These are phyloP conservation scores for Populus euphratica DNA, from an alignment of 345 rosid genomes.

Conservation along the genomic window DNA sequence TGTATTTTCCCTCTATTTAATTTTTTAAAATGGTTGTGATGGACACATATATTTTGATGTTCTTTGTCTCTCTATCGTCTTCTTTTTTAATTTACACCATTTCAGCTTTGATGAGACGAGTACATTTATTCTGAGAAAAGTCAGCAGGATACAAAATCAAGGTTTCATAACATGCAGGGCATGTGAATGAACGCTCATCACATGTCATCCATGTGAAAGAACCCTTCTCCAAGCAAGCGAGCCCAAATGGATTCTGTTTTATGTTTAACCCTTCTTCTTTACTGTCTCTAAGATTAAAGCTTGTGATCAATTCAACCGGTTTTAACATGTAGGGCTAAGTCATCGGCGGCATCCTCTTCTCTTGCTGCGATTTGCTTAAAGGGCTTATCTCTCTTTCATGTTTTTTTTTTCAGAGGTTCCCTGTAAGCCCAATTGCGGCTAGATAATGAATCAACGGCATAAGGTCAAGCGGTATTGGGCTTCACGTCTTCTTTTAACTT, in stretches of 20 bases:
- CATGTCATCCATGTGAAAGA: slow-evolving; percentile 31
- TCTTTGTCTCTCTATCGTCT: background rate
- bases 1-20: no score
- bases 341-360: no score
- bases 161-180: slow-evolving; percentile 24
- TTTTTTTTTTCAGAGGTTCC: background rate
- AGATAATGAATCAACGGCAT: background rate
- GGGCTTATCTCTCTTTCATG: no score
- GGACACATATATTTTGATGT: background rate
- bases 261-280: background rate
- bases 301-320: no score
- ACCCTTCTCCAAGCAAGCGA: slow-evolving; percentile 24
- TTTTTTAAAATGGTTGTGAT: no score
- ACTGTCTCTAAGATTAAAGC: no score
- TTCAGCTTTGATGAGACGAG: background rate
- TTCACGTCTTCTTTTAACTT: background rate
- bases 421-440: background rate
- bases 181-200: slow-evolving; percentile 22
- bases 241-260: background rate
- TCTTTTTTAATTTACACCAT: no score
- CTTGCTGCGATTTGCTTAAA: no score
- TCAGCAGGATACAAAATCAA: slow-evolving; percentile 7
- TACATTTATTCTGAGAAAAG: background rate
- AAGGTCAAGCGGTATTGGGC: background rate
- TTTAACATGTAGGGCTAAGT: no score